Evolutionary conservation across 108 stramenopile genomes (phyloP).

Genomic region (Nitzschia putrida): DNA sequence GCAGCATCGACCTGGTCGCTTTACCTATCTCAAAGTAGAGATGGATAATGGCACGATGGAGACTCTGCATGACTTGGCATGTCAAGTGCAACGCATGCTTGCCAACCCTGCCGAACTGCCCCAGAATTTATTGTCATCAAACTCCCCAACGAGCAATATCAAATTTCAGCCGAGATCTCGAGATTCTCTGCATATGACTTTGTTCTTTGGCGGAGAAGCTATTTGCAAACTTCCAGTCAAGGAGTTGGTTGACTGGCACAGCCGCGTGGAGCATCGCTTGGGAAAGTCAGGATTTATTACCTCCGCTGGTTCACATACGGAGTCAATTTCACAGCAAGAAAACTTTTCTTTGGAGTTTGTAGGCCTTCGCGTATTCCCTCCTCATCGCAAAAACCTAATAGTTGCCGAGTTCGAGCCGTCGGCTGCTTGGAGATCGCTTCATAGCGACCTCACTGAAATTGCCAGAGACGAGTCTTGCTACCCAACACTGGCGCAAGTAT

Average conservation of each 20-base stretch:
- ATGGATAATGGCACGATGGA: constrained; percentile 43
- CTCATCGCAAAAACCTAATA: constrained; percentile 50
- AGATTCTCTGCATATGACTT: constrained; percentile 64
- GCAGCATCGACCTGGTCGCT: constrained; percentile 24
- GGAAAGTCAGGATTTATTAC: background rate
- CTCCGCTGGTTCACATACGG: no score
- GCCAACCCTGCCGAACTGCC: background rate
- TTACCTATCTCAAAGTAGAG: constrained; percentile 60
- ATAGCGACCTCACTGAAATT: constrained; percentile 48
- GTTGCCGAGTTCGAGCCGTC: constrained; percentile 56
- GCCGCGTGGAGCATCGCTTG: constrained; percentile 29
- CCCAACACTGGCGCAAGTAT: constrained; percentile 7
- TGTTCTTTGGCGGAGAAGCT: constrained; percentile 58
- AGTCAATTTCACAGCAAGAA: background rate
- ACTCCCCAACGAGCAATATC: constrained; percentile 9
- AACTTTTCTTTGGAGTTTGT: constrained; percentile 35
- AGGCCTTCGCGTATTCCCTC: constrained; percentile 48
- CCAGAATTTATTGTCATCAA: constrained; percentile 11
- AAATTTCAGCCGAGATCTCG: constrained; percentile 43
- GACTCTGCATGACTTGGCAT: constrained; percentile 20
- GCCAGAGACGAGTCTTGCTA: constrained; percentile 26
- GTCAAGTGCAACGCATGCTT: background rate
- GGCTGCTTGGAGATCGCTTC: constrained; percentile 34
- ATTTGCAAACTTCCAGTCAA: constrained; percentile 43
- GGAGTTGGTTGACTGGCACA: constrained; percentile 42